These are phyloP conservation scores for Coemansia sp. DNA, from an alignment of 192 early-diverging fungal genomes.

Conservation along the genomic window DNA sequence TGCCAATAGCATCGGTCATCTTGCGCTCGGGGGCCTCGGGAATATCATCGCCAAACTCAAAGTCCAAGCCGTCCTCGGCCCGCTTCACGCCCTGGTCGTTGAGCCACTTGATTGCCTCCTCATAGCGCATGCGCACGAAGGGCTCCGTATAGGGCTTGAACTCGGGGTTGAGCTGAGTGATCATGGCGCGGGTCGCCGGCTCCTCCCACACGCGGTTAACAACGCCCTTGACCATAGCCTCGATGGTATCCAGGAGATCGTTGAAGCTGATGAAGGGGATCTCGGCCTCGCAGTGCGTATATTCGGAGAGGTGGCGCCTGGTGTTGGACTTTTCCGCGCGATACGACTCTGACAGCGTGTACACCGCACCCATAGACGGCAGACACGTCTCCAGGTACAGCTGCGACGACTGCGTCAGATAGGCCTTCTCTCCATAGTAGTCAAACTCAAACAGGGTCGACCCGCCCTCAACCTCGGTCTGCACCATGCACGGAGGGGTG, in stretches of 20 bases:
- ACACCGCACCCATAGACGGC: slow-evolving; percentile 93
- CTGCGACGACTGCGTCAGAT: slow-evolving; percentile 98
- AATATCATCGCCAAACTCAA: slow-evolving; percentile 98
- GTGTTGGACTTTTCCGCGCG: slow-evolving; percentile 98
- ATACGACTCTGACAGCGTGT: slow-evolving; percentile 94
- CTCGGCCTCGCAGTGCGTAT: slow-evolving; percentile 97
- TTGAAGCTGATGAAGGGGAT: slow-evolving; percentile 92
- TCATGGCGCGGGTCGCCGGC: slow-evolving; percentile 67
- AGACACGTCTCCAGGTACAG: slow-evolving; percentile 96
- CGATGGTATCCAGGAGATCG: slow-evolving; percentile 80
- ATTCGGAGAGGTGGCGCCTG: slow-evolving; percentile 93
- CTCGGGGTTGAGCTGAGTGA: slow-evolving; percentile 88
- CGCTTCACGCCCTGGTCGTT: slow-evolving; percentile 88
- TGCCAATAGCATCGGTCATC: slow-evolving; percentile 98
- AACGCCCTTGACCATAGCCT: slow-evolving; percentile 83
- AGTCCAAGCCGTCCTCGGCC: slow-evolving; percentile 80
- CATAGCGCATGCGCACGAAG: slow-evolving; percentile 94
- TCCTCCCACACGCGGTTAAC: slow-evolving; percentile 78
- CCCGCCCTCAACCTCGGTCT: slow-evolving; percentile 99
- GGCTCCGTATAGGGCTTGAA: slow-evolving; percentile 76
- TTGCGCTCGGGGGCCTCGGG: slow-evolving; percentile 95
- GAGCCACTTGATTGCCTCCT: slow-evolving; percentile 93
- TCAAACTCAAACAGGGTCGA: slow-evolving; percentile 91
- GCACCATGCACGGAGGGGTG: slow-evolving; percentile 98
- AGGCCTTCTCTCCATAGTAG: slow-evolving; percentile 96